Conservation (phyloP, 2,329 filamentous ascomycete species). For the Leptographium radiaticola region DNA sequence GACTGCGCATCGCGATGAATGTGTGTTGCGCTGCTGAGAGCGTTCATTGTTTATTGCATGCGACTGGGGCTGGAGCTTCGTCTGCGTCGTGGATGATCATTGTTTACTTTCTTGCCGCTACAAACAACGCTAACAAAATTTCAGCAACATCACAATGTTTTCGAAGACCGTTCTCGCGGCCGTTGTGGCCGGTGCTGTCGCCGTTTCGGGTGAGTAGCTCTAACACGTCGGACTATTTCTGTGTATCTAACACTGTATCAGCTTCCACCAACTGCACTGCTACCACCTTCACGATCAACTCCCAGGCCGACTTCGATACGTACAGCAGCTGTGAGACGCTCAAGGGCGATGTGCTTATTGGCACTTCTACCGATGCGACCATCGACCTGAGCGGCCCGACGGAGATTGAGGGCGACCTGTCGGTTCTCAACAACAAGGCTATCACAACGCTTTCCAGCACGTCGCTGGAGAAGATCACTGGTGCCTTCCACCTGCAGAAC, state of each 20-base stretch:
- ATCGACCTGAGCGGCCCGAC: slow-evolving; percentile 50
- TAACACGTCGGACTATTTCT: background rate
- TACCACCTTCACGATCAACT: slow-evolving; percentile 43
- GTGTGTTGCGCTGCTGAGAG: no score
- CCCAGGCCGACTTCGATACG: slow-evolving; percentile 45
- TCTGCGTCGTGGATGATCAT: no score
- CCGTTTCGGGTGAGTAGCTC: slow-evolving; percentile 24
- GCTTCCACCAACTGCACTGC: slow-evolving; percentile 16
- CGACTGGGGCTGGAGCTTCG: no score
- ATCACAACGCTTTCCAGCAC: slow-evolving; percentile 50
- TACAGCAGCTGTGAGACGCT: slow-evolving; percentile 55
- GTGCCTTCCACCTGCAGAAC: slow-evolving; percentile 55
- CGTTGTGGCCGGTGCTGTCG: slow-evolving; percentile 25
- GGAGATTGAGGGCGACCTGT: slow-evolving; percentile 43
- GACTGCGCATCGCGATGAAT: no score
- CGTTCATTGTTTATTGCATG: no score
- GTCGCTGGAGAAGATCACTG: slow-evolving; percentile 51
- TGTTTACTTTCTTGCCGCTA: no score
- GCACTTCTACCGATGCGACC: slow-evolving; percentile 36
- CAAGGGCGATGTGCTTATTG: slow-evolving; percentile 55
- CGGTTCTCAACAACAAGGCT: slow-evolving; percentile 44
- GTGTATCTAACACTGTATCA: slow-evolving; percentile 8
- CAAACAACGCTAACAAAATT: no score
- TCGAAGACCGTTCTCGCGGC: slow-evolving; percentile 19
- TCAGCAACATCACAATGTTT: no score